These are phyloP conservation scores for Bombardia bombarda DNA, from an alignment of 495 filamentous ascomycete species.

Conservation along the genomic window DNA sequence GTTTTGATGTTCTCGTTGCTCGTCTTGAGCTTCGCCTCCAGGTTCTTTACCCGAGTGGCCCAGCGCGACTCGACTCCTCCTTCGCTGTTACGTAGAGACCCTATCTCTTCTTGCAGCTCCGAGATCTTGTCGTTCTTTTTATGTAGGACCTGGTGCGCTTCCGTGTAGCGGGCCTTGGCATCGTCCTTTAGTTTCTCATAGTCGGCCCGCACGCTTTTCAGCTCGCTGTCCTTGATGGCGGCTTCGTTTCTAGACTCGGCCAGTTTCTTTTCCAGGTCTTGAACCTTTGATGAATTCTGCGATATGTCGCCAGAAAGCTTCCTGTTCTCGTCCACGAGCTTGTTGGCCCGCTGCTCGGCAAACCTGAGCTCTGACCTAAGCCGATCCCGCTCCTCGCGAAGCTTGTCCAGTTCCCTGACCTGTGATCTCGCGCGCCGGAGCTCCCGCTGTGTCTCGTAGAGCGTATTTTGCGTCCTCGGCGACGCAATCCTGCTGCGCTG, in stretches of 20 bases:
- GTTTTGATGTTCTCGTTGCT: conserved; percentile 8
- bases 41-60: conserved; percentile 11
- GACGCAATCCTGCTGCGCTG: conserved; percentile 29
- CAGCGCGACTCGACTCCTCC: conserved; percentile 14
- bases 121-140: conserved; percentile 60
- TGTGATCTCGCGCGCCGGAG: conserved; percentile 41
- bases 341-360: conserved; percentile 34
- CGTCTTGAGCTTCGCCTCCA: conserved; percentile 16
- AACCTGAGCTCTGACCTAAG: conserved; percentile 37
- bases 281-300: conserved; percentile 25
- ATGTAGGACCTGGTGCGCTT: conserved; percentile 49
- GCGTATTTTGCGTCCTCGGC: conserved; percentile 38
- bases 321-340: conserved; percentile 38
- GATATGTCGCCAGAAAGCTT: conserved; percentile 34
- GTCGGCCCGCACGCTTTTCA: conserved; percentile 42
- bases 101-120: conserved; percentile 22
- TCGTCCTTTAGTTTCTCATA: conserved; percentile 53
- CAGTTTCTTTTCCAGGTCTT: conserved; percentile 36
- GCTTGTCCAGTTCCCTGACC: conserved; percentile 37
- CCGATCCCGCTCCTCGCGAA: conserved; percentile 40
- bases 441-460: conserved; percentile 37
- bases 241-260: conserved; percentile 30
- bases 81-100: conserved; percentile 17
- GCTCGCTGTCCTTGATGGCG: conserved; percentile 41
- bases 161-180: conserved; percentile 45